Conservation (phyloP, 306 rosid genomes). For the Vigna unguiculata region DNA sequence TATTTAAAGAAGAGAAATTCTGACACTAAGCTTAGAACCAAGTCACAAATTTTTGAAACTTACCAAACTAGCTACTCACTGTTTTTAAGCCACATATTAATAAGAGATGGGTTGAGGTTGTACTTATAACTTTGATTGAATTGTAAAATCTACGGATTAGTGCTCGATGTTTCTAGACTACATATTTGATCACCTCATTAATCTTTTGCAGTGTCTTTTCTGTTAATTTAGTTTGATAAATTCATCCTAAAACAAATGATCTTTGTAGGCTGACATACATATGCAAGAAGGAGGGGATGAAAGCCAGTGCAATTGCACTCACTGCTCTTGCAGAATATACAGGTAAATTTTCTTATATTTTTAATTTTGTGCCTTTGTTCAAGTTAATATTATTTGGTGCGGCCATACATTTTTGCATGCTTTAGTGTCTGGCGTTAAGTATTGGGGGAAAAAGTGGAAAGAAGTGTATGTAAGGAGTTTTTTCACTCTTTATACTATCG, state of each 20-base stretch:
- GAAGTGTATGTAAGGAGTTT: not conserved
- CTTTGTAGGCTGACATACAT: constrained; percentile 79
- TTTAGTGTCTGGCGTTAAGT: constrained; percentile 1
- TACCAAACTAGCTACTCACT: too few relatives aligned
- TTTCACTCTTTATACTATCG: not conserved
- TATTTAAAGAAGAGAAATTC: too few relatives aligned
- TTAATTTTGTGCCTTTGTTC: constrained; percentile 32
- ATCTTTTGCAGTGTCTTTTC: constrained; percentile 11
- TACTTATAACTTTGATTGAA: not conserved
- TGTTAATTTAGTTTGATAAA: constrained; percentile 28
- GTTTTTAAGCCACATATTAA: too few relatives aligned
- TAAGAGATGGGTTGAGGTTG: too few relatives aligned
- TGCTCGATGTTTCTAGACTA: constrained; percentile 5
- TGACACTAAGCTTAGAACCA: not conserved
- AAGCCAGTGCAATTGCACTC: constrained; percentile 76
- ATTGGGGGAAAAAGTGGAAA: constrained; percentile 1
- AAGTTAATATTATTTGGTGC: constrained; percentile 6
- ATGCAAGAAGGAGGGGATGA: constrained; percentile 92
- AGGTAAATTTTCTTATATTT: constrained; percentile 58
- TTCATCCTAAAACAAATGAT: constrained; percentile 19
- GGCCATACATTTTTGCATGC: constrained; percentile 9
- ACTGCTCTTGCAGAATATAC: constrained; percentile 85
- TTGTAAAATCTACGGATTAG: constrained; percentile 7
- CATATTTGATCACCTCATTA: constrained; percentile 6
- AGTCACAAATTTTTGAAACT: too few relatives aligned